phyloP scores from a whole-genome alignment of 352 stramenopile species.

The Bremia lactucae region DNA sequence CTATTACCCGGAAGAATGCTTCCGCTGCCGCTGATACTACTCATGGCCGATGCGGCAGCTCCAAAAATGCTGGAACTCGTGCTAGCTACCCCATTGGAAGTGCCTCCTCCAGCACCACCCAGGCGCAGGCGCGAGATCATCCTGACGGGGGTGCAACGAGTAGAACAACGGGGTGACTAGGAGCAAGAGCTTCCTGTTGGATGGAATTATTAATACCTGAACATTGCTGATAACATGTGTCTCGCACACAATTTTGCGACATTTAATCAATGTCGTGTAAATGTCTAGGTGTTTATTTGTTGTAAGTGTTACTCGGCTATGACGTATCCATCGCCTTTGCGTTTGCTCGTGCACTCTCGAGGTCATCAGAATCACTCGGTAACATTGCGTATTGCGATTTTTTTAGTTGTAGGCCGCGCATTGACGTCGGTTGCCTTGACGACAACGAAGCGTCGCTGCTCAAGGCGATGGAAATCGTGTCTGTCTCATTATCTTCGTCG shows the following conservation, averaged over 20 bases:
- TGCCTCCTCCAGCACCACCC: constrained; percentile 26
- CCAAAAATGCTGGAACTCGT: constrained; percentile 63
- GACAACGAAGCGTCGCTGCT: constrained; percentile 12
- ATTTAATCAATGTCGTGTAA: no score
- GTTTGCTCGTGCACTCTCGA: constrained; percentile 18
- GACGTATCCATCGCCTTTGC: constrained; percentile 21
- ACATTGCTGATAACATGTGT: neutral
- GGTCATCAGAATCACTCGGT: constrained; percentile 19
- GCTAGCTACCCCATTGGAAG: constrained; percentile 20
- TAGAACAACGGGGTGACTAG: neutral
- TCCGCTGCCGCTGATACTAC: constrained; percentile 29
- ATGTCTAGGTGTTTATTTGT: no score
- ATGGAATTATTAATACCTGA: no score
- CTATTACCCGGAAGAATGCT: constrained; percentile 36
- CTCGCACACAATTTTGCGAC: constrained; percentile 2
- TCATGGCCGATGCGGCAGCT: constrained; percentile 33
- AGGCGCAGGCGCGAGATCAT: constrained; percentile 72
- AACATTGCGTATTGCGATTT: constrained; percentile 57
- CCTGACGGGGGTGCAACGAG: neutral
- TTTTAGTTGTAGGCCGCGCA: constrained; percentile 27
- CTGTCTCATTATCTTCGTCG: constrained; percentile 11
- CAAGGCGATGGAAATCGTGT: constrained; percentile 8
- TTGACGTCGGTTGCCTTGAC: constrained; percentile 15
- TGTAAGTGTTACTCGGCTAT: no score
- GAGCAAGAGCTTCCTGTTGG: constrained; percentile 5